Evolutionary conservation across 177 flowering plant genomes (phyloP).

Genomic region (Tripterygium wilfordii): DNA sequence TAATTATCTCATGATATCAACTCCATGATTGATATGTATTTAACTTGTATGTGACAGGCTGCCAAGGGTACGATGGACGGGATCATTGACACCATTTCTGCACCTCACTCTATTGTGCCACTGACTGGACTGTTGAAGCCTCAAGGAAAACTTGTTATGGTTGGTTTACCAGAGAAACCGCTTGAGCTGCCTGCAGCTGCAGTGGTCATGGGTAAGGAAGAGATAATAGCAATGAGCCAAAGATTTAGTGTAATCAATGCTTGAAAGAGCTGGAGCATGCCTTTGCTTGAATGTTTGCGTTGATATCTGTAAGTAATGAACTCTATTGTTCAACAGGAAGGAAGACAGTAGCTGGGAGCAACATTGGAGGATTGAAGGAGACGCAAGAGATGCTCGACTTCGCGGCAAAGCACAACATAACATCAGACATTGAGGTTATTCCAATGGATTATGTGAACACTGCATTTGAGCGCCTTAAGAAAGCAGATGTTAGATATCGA

Average conservation of each 20-base stretch:
- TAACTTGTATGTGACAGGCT: conserved; percentile 17
- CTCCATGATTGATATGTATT: neutral
- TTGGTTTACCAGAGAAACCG: conserved; percentile 32
- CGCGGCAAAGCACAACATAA: conserved; percentile 30
- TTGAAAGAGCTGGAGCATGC: too few relatives aligned
- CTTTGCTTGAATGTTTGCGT: too few relatives aligned
- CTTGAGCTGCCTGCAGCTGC: conserved; percentile 34
- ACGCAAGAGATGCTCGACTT: conserved; percentile 43
- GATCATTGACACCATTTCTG: conserved; percentile 45
- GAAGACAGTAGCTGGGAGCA: conserved; percentile 25
- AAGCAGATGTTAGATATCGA: conserved; percentile 27
- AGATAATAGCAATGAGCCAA: neutral
- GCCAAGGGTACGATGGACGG: conserved; percentile 44
- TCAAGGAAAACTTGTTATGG: conserved; percentile 37
- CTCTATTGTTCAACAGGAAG: too few relatives aligned
- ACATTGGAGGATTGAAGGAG: conserved; percentile 29
- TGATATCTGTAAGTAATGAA: too few relatives aligned
- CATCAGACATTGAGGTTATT: conserved; percentile 25
- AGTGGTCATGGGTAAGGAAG: conserved; percentile 28
- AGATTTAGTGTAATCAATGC: neutral
- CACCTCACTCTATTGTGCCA: conserved; percentile 30
- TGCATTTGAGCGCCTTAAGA: conserved; percentile 28
- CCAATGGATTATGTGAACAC: conserved; percentile 30
- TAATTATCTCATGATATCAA: too few relatives aligned
- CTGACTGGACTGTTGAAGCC: conserved; percentile 29